These are phyloP conservation scores for Fusarium sp. DNA, from an alignment of 2,329 filamentous ascomycete genomes.

Conservation along the genomic window DNA sequence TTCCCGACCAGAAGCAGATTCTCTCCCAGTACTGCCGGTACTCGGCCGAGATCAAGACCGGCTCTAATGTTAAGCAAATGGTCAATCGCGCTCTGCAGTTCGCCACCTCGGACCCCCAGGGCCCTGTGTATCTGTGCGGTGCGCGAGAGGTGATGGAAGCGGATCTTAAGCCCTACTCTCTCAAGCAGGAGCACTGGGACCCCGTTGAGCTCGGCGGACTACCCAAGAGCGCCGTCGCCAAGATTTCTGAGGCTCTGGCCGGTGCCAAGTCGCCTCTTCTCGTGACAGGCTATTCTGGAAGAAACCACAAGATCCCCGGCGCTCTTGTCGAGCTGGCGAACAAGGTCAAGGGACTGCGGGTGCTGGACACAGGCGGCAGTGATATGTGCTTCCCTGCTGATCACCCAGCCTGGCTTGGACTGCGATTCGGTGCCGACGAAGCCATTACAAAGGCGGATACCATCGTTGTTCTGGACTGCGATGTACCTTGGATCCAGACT, in stretches of 20 bases:
- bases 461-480: slow-evolving; percentile 89
- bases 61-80: slow-evolving; percentile 90
- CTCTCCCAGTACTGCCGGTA: slow-evolving; percentile 90
- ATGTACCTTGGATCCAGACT: slow-evolving; percentile 95
- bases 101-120: slow-evolving; percentile 81
- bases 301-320: slow-evolving; percentile 75
- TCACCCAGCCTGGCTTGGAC: slow-evolving; percentile 78
- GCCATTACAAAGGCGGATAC: slow-evolving; percentile 84
- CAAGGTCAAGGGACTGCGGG: slow-evolving; percentile 76
- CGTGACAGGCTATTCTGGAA: slow-evolving; percentile 79
- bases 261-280: slow-evolving; percentile 77
- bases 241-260: slow-evolving; percentile 75
- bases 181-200: slow-evolving; percentile 80
- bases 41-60: slow-evolving; percentile 85
- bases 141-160: slow-evolving; percentile 89
- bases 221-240: slow-evolving; percentile 65
- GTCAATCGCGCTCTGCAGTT: slow-evolving; percentile 89
- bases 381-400: slow-evolving; percentile 86
- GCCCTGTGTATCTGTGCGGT: slow-evolving; percentile 85
- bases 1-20: slow-evolving; percentile 86
- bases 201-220: slow-evolving; percentile 77
- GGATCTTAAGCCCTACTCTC: slow-evolving; percentile 80
- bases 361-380: slow-evolving; percentile 83
- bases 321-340: slow-evolving; percentile 79
- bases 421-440: slow-evolving; percentile 82